phyloP scores from a whole-genome alignment of 2,329 filamentous ascomycete species.

The Aureobasidium lini region DNA sequence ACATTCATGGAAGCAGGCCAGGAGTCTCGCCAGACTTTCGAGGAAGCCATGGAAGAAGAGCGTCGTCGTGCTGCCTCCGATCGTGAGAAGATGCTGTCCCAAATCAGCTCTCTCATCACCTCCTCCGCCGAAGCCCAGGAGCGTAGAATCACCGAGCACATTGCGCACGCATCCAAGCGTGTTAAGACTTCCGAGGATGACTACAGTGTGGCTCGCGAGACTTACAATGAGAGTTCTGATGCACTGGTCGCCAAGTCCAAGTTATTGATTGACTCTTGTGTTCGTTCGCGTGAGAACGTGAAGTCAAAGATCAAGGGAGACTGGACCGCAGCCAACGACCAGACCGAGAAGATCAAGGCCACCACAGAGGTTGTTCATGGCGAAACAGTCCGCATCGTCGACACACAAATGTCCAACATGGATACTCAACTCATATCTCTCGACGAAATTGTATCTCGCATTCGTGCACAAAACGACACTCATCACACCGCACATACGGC shows the following conservation, averaged over 20 bases:
- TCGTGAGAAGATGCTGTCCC: constrained; percentile 62
- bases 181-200: constrained; percentile 44
- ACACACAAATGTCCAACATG: constrained; percentile 80
- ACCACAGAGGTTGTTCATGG: constrained; percentile 83
- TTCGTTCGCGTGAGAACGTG: constrained; percentile 65
- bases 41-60: constrained; percentile 68
- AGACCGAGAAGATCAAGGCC: constrained; percentile 74
- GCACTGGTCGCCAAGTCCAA: constrained; percentile 64
- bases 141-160: constrained; percentile 57
- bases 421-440: constrained; percentile 81
- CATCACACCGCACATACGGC: constrained; percentile 64
- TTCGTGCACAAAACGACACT: constrained; percentile 68
- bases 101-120: constrained; percentile 71
- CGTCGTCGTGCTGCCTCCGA: constrained; percentile 65
- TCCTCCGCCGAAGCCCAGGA: constrained; percentile 68
- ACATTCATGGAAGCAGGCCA: constrained; percentile 62
- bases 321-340: constrained; percentile 71
- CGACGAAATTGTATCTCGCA: constrained; percentile 81
- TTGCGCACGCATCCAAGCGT: constrained; percentile 56
- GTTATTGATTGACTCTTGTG: constrained; percentile 61
- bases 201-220: constrained; percentile 46
- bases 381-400: constrained; percentile 82
- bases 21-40: constrained; percentile 57
- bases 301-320: constrained; percentile 80
- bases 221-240: constrained; percentile 66